These are phyloP conservation scores for Butyriboletus loyo DNA, from an alignment of 768 basidiomycete species.

Conservation along the genomic window DNA sequence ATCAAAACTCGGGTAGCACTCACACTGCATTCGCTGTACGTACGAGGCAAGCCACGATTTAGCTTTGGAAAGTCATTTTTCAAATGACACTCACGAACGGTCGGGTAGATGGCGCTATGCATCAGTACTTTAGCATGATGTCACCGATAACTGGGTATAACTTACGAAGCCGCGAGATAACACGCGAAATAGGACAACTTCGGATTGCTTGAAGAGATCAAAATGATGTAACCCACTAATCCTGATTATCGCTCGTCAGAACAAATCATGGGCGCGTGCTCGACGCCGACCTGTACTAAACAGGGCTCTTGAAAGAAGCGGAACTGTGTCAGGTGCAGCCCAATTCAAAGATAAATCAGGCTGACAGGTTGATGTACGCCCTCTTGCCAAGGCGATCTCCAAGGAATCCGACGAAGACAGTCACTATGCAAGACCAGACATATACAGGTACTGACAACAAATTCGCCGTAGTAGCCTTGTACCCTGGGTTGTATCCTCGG, in stretches of 20 bases:
- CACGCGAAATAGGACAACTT: conserved; percentile 70
- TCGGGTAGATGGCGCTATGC: conserved; percentile 45
- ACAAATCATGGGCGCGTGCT: neutral
- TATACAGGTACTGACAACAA: conserved; percentile 77
- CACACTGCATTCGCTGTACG: conserved; percentile 49
- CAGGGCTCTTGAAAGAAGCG: conserved; percentile 22
- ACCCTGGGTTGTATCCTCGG: conserved; percentile 38
- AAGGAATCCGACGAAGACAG: conserved; percentile 55
- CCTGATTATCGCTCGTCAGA: conserved; percentile 27
- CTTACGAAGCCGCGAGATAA: conserved; percentile 68
- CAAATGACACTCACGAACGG: conserved; percentile 35
- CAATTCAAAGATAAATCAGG: neutral
- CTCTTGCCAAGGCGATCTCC: conserved; percentile 60
- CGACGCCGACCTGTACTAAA: conserved; percentile 31
- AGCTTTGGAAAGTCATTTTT: neutral
- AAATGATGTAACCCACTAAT: conserved; percentile 61
- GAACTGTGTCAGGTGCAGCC: conserved; percentile 1
- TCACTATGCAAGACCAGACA: conserved; percentile 67
- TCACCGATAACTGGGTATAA: conserved; percentile 3
- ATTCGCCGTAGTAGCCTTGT: conserved; percentile 63
- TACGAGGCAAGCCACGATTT: neutral
- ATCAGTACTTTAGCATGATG: neutral
- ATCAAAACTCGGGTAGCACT: conserved; percentile 18
- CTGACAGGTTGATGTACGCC: conserved; percentile 60
- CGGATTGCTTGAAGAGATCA: conserved; percentile 57